These are phyloP conservation scores for Miscanthus lutarioriparius DNA, from an alignment of 176 grass and related monocot genomes.

Conservation along the genomic window DNA sequence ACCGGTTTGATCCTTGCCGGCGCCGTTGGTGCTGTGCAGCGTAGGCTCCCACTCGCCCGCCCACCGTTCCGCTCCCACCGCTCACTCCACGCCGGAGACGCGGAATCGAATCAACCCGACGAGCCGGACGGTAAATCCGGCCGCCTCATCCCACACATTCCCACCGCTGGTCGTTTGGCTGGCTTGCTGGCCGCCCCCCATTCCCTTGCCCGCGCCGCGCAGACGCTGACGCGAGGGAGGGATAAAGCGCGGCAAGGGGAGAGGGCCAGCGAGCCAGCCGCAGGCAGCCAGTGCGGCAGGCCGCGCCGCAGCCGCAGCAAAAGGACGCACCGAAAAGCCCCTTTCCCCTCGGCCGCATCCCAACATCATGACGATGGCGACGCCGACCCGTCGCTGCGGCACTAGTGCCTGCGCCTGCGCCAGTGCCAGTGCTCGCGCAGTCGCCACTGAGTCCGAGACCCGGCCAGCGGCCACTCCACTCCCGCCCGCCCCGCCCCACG, in stretches of 20 bases:
- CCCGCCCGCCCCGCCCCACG: slow-evolving; percentile 25
- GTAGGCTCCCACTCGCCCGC: slow-evolving; percentile 19
- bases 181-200: background rate
- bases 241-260: background rate
- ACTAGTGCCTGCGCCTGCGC: background rate
- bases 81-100: background rate
- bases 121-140: slow-evolving; percentile 3
- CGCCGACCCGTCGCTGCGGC: slow-evolving; percentile 19
- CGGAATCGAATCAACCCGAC: slow-evolving; percentile 17
- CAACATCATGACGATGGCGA: slow-evolving; percentile 53
- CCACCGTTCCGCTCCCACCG: background rate
- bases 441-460: slow-evolving; percentile 18
- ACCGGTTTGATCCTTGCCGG: background rate
- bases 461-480: slow-evolving; percentile 33
- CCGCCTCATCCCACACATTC: background rate
- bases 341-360: slow-evolving; percentile 40
- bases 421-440: slow-evolving; percentile 36
- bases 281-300: slow-evolving; percentile 6
- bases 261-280: background rate
- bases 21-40: background rate
- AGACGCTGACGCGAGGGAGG: background rate
- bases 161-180: background rate
- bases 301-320: slow-evolving; percentile 31
- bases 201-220: background rate
- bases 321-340: slow-evolving; percentile 37